Evolutionary conservation across 257 asterid species (phyloP).

Genomic region (Nicotiana sylvestris): DNA sequence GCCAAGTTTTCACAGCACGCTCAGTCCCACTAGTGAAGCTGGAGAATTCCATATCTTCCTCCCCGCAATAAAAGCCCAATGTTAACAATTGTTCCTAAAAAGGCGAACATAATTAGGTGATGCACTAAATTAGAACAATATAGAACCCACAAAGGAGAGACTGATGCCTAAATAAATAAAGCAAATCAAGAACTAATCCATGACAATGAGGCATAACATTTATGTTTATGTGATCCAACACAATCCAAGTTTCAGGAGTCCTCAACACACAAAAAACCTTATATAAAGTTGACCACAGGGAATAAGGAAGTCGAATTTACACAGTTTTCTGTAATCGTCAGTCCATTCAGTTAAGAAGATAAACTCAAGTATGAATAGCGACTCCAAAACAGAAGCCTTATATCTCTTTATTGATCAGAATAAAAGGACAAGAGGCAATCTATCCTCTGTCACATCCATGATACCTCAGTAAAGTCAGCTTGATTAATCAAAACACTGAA

Average conservation of each 20-base stretch:
- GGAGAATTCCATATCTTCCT: constrained; percentile 85
- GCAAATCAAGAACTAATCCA: neutral
- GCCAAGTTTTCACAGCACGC: constrained; percentile 97
- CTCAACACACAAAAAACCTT: neutral
- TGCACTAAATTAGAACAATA: neutral
- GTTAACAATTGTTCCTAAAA: constrained; percentile 69
- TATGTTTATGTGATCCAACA: neutral
- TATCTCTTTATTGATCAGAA: too few relatives aligned
- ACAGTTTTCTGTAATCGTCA: neutral
- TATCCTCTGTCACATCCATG: neutral
- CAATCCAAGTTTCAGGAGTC: neutral
- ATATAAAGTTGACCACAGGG: neutral
- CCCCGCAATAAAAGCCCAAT: constrained; percentile 90
- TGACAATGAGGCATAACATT: neutral
- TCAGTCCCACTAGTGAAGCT: constrained; percentile 77
- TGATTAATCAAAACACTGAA: neutral
- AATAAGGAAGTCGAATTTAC: neutral
- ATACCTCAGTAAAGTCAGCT: neutral
- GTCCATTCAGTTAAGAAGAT: neutral
- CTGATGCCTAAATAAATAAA: neutral
- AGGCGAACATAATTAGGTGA: neutral
- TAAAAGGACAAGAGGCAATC: neutral
- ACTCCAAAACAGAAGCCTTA: neutral
- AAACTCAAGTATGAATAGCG: neutral
- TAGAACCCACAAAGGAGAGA: neutral